Percentiles rank a stretch among this genome's conserved stretches.
Evolutionary conservation across 78 protist species (phyloP).

Genomic region (Chrysochromulina parva): DNA sequence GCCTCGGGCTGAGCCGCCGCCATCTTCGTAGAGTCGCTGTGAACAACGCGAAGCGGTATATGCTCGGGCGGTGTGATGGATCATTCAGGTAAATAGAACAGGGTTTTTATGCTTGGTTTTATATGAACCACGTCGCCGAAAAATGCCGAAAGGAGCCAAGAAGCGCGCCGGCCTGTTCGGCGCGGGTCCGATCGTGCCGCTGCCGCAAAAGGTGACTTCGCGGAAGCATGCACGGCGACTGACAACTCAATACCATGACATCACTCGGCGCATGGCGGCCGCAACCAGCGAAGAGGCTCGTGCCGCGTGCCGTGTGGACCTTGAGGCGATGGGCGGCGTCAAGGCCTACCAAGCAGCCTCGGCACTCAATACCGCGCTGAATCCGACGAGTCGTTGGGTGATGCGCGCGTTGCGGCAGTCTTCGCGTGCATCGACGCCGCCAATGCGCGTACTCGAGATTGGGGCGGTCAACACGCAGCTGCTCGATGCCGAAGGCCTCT

Average conservation of each 20-base stretch:
- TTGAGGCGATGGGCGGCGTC: not conserved
- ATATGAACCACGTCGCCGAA: too few species aligned
- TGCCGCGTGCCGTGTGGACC: not conserved
- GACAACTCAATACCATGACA: not conserved
- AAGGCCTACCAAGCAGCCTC: not conserved
- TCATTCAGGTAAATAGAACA: too few species aligned
- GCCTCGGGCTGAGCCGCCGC: too few species aligned
- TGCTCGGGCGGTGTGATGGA: too few species aligned
- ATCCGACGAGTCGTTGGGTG: not conserved
- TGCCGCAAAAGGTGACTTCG: not conserved
- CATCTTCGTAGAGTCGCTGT: too few species aligned
- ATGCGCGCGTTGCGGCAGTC: not conserved
- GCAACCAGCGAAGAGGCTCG: not conserved
- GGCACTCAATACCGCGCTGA: not conserved
- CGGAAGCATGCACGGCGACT: not conserved
- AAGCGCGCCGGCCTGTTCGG: too few species aligned
- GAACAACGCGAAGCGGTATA: too few species aligned
- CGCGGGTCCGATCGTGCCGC: not conserved
- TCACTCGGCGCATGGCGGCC: not conserved
- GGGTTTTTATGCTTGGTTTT: too few species aligned
- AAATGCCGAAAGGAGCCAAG: too few species aligned
- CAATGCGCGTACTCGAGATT: not conserved
- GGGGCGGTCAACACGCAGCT: constrained; percentile 13
- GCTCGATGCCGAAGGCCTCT: not conserved
- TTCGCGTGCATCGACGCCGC: too few species aligned